phyloP scores from a whole-genome alignment of 306 rosid species.

The Vigna angularis region DNA sequence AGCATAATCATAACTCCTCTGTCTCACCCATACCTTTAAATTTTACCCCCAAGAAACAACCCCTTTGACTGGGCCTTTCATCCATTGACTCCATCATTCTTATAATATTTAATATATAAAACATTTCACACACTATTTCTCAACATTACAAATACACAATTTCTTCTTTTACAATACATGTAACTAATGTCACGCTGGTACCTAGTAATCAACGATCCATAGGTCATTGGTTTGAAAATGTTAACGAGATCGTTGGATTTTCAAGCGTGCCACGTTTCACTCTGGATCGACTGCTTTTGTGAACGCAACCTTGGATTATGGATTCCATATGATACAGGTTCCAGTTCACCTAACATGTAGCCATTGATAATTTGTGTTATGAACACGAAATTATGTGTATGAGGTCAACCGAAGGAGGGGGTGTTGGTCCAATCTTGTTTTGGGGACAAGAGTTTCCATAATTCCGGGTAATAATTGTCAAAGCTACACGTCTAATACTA shows the following conservation, averaged over 20 bases:
- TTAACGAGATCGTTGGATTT: constrained; percentile 19
- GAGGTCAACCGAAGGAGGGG: constrained; percentile 42
- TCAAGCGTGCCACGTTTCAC: constrained; percentile 6
- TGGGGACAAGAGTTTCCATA: constrained; percentile 47
- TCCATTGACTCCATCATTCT: constrained; percentile 51
- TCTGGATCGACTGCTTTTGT: constrained; percentile 13
- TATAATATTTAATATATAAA: background rate
- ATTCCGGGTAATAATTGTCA: constrained; percentile 55
- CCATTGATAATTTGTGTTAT: constrained; percentile 28
- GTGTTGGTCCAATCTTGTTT: constrained; percentile 51
- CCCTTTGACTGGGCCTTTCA: constrained; percentile 44
- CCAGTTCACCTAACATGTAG: constrained; percentile 44
- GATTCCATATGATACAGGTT: constrained; percentile 8
- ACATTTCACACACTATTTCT: background rate
- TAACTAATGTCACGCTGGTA: no score
- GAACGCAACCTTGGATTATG: constrained; percentile 21
- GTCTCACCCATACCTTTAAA: constrained; percentile 28
- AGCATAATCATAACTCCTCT: constrained; percentile 9
- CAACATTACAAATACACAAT: no score
- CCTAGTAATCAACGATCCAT: background rate
- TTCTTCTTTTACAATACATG: no score
- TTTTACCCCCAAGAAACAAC: constrained; percentile 37
- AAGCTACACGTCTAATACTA: constrained; percentile 34
- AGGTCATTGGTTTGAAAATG: constrained; percentile 14
- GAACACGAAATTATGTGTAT: background rate